Conservation (phyloP, 768 basidiomycete species). For the Pisolithus albus region DNA sequence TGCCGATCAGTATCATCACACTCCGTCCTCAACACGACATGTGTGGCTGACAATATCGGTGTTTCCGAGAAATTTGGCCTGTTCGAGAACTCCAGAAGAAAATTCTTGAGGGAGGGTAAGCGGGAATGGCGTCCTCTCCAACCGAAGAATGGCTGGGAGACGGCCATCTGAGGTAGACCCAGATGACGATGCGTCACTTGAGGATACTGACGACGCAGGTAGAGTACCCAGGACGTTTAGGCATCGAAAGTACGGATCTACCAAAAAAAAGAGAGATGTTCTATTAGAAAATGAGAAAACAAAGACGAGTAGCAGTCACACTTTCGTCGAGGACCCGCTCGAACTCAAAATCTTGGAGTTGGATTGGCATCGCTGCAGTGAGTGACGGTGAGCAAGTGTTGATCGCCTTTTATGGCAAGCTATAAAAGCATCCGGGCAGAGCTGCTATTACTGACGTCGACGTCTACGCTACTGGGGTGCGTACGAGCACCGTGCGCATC, state of each 20-base stretch:
- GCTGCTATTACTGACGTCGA: too few relatives aligned
- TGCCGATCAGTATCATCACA: slow-evolving; percentile 7
- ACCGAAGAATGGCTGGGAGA: slow-evolving; percentile 59
- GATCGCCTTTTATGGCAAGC: too few relatives aligned
- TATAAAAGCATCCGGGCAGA: too few relatives aligned
- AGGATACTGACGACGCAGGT: slow-evolving; percentile 20
- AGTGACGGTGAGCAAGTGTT: too few relatives aligned
- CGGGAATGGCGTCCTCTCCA: slow-evolving; percentile 72
- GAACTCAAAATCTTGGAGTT: slow-evolving; percentile 45
- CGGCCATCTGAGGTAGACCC: slow-evolving; percentile 12
- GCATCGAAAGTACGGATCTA: slow-evolving; percentile 55
- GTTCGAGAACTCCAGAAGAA: slow-evolving; percentile 35
- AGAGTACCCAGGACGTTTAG: slow-evolving; percentile 66
- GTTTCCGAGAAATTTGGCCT: slow-evolving; percentile 43
- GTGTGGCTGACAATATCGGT: slow-evolving; percentile 58
- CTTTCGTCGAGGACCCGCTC: slow-evolving; percentile 53
- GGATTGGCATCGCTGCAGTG: neutral
- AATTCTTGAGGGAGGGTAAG: slow-evolving; percentile 29
- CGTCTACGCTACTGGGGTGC: too few relatives aligned
- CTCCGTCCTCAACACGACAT: neutral
- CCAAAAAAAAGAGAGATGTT: neutral
- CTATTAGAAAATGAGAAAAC: neutral
- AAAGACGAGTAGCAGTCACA: slow-evolving; percentile 5
- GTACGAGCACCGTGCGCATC: too few relatives aligned
- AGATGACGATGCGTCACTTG: slow-evolving; percentile 8